Conservation (phyloP, 805 yeast genomes). For the Monosporozyma siamensis region DNA sequence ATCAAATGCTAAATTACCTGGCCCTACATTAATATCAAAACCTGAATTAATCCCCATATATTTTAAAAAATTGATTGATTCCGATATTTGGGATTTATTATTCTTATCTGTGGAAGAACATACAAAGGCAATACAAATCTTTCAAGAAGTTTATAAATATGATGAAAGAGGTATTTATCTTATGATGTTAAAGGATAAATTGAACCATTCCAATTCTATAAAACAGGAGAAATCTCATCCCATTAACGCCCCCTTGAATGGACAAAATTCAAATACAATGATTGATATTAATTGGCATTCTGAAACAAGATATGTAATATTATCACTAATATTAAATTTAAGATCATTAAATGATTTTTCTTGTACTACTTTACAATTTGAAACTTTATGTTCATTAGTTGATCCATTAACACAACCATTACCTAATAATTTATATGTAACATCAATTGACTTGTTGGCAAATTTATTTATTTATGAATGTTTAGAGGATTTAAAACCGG, state of each 20-base stretch:
- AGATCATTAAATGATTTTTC: not conserved
- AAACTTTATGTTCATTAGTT: constrained; percentile 31
- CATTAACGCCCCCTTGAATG: not conserved
- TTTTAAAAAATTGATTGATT: not conserved
- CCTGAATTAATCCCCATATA: not conserved
- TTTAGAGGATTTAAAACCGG: constrained; percentile 15
- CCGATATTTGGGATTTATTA: not conserved
- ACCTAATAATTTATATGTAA: constrained; percentile 42
- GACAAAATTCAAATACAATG: not conserved
- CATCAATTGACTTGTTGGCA: constrained; percentile 49
- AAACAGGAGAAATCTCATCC: too few species aligned
- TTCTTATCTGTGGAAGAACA: not conserved
- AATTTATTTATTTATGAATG: constrained; percentile 41
- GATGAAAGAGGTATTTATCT: not conserved
- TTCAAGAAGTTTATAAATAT: not conserved
- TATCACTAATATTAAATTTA: constrained; percentile 11
- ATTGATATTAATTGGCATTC: constrained; percentile 10
- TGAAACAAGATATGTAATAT: constrained; percentile 18
- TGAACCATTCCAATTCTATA: too few species aligned
- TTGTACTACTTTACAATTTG: constrained; percentile 12
- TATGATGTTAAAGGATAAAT: not conserved
- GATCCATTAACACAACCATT: constrained; percentile 69
- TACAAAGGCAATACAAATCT: not conserved
- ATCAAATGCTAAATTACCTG: too few species aligned
- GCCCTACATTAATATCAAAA: too few species aligned